Evolutionary conservation across 345 rosid genomes (phyloP).

Genomic region (Toxicodendron radicans): DNA sequence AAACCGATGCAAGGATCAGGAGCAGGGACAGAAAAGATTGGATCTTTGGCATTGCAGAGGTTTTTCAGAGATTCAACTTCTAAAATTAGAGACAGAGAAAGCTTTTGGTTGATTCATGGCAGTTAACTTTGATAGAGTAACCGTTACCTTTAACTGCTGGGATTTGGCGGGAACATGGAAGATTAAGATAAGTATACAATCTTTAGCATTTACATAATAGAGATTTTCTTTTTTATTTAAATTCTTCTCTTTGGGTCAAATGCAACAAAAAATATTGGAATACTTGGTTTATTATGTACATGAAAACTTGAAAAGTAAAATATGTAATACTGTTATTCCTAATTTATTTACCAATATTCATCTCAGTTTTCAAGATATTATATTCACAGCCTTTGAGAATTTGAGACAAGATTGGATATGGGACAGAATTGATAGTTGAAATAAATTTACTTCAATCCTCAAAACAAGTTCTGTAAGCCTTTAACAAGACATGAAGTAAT

Average conservation of each 20-base stretch:
- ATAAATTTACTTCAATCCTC: neutral
- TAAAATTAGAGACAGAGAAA: neutral
- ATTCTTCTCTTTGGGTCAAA: too few relatives aligned
- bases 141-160: conserved; percentile 6
- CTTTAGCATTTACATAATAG: too few relatives aligned
- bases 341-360: too few relatives aligned
- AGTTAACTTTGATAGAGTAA: neutral
- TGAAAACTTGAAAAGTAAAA: too few relatives aligned
- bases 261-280: too few relatives aligned
- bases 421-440: too few relatives aligned
- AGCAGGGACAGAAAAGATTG: conserved; percentile 16
- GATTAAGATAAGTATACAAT: neutral
- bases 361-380: too few relatives aligned
- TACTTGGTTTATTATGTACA: too few relatives aligned
- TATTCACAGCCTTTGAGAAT: too few relatives aligned
- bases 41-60: conserved; percentile 16
- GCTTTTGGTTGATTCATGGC: neutral
- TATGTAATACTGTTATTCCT: too few relatives aligned
- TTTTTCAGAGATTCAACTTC: neutral
- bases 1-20: neutral
- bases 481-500: neutral
- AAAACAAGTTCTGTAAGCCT: neutral
- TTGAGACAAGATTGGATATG: too few relatives aligned
- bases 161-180: conserved; percentile 7
- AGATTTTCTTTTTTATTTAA: too few relatives aligned